Percentiles rank a stretch among this genome's conserved stretches.
These are phyloP conservation scores for Trichoderma atroviride DNA, from an alignment of 2,329 filamentous ascomycete genomes.

Conservation along the genomic window DNA sequence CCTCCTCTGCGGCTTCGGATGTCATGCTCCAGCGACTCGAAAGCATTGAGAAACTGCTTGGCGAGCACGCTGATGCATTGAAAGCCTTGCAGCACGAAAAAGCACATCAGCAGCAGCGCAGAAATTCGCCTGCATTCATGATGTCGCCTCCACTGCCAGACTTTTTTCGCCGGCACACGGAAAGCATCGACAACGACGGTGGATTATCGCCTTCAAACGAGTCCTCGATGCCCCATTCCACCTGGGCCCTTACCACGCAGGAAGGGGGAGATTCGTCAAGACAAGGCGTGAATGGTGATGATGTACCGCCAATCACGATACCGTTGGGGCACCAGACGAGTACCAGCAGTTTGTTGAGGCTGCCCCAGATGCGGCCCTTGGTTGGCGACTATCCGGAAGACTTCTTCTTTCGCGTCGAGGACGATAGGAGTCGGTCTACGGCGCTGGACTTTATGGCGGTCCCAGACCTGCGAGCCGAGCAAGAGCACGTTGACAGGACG, in stretches of 20 bases:
- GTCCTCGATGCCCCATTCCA: constrained; percentile 20
- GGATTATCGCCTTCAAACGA: neutral
- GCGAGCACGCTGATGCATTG: constrained; percentile 18
- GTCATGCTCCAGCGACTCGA: constrained; percentile 20
- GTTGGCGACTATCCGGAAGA: constrained; percentile 28
- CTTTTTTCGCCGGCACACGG: neutral
- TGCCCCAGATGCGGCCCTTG: constrained; percentile 27
- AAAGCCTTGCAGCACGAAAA: constrained; percentile 12
- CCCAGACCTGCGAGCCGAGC: neutral
- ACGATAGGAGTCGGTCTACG: constrained; percentile 13
- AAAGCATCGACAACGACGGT: neutral
- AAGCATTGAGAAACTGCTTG: constrained; percentile 14
- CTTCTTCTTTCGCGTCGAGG: constrained; percentile 28
- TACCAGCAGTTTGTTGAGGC: constrained; percentile 27
- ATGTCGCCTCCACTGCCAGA: constrained; percentile 10
- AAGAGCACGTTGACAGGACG: constrained; percentile 4
- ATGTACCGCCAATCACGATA: constrained; percentile 28
- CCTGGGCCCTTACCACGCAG: constrained; percentile 20
- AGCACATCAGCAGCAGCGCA: neutral
- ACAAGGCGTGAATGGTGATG: constrained; percentile 12
- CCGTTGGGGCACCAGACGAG: constrained; percentile 31
- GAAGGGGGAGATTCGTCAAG: constrained; percentile 8
- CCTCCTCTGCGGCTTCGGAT: neutral
- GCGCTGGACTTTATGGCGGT: constrained; percentile 22
- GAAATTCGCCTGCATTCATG: neutral